Evolutionary conservation across 805 yeast genomes (phyloP).

Genomic region (Suhomyces sp.): DNA sequence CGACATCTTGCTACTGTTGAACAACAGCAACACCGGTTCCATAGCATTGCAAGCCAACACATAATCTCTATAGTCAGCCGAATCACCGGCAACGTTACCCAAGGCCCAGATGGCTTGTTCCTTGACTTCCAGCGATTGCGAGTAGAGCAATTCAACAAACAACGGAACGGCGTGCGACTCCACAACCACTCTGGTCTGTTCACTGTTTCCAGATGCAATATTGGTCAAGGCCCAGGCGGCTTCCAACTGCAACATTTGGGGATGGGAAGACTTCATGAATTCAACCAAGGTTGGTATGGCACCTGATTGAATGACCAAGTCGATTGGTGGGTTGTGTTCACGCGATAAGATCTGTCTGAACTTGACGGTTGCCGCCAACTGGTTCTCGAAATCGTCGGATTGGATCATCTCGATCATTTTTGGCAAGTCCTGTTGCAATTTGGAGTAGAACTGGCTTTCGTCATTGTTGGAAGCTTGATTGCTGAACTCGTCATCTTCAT

Average conservation of each 20-base stretch:
- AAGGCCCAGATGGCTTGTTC: constrained; percentile 99
- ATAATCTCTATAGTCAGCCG: constrained; percentile 83
- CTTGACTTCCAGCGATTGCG: constrained; percentile 84
- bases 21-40: constrained; percentile 78
- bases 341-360: constrained; percentile 91
- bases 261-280: constrained; percentile 70
- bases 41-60: constrained; percentile 84
- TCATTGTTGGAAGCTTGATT: constrained; percentile 44
- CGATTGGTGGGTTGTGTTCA: constrained; percentile 96
- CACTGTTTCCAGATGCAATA: constrained; percentile 90
- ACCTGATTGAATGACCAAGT: constrained; percentile 86
- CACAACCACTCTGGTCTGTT: constrained; percentile 86
- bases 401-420: constrained; percentile 77
- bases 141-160: constrained; percentile 76
- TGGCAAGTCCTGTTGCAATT: constrained; percentile 66
- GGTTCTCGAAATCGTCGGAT: constrained; percentile 72
- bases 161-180: constrained; percentile 92
- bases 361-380: constrained; percentile 84
- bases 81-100: constrained; percentile 98
- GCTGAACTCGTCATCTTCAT: constrained; percentile 34
- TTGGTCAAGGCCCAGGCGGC: constrained; percentile 99
- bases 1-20: constrained; percentile 81
- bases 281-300: constrained; percentile 89
- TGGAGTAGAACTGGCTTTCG: constrained; percentile 39
- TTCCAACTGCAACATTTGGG: constrained; percentile 88